Conservation (phyloP, 805 yeast species). For the Ogataea henricii region DNA sequence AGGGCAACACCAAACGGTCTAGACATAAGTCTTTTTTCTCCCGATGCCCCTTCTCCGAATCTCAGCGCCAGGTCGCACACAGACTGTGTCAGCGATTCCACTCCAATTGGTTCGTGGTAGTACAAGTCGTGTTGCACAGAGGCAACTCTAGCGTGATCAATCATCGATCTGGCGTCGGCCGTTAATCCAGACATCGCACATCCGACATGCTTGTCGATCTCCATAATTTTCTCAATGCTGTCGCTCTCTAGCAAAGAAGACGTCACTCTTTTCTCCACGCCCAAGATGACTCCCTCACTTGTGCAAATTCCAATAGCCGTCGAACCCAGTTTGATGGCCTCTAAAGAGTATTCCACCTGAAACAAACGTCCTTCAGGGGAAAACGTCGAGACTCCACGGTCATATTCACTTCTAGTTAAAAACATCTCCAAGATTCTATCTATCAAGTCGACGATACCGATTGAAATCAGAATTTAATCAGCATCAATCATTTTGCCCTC, state of each 20-base stretch:
- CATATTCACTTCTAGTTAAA: slow-evolving; percentile 98
- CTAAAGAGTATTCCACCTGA: slow-evolving; percentile 96
- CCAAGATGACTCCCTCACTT: slow-evolving; percentile 91
- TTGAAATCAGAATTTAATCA: background rate
- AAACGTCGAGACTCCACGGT: slow-evolving; percentile 97
- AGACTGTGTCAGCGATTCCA: slow-evolving; percentile 91
- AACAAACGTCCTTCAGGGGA: slow-evolving; percentile 98
- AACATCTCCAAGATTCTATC: slow-evolving; percentile 59
- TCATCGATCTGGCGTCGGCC: slow-evolving; percentile 98
- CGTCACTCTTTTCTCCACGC: slow-evolving; percentile 96
- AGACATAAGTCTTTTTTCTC: slow-evolving; percentile 93
- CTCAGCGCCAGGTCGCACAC: slow-evolving; percentile 96
- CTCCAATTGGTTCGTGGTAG: slow-evolving; percentile 89
- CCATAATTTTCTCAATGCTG: slow-evolving; percentile 94
- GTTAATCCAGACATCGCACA: slow-evolving; percentile 99
- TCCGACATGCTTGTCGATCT: slow-evolving; percentile 90
- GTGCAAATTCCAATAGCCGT: slow-evolving; percentile 98
- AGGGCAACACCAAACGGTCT: slow-evolving; percentile 99
- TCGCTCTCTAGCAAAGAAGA: slow-evolving; percentile 88
- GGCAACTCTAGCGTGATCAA: slow-evolving; percentile 94
- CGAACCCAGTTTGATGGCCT: slow-evolving; percentile 95
- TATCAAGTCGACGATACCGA: background rate
- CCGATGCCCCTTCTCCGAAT: slow-evolving; percentile 96
- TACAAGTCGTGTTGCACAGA: slow-evolving; percentile 85
- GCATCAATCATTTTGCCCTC: background rate